Percentiles rank a stretch among this genome's conserved stretches.
These are phyloP conservation scores for Spatholobus suberectus DNA, from an alignment of 306 rosid species.

Conservation along the genomic window DNA sequence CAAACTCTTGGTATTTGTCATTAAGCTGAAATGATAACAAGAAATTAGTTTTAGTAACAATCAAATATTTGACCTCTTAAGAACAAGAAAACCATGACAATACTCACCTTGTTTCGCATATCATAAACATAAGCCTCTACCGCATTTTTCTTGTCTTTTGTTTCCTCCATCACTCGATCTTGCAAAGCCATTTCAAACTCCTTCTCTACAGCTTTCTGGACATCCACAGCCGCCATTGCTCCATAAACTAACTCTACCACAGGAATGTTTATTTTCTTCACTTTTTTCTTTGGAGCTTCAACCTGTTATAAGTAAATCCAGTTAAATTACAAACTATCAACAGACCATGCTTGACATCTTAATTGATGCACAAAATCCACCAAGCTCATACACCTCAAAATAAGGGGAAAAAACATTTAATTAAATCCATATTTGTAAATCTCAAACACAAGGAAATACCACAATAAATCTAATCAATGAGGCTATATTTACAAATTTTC, in stretches of 20 bases:
- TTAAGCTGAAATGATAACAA: slow-evolving; percentile 58
- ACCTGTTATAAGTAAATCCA: slow-evolving; percentile 47
- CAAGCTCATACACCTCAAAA: not conserved
- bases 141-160: slow-evolving; percentile 93
- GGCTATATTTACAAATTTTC: not conserved
- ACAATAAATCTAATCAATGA: not conserved
- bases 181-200: slow-evolving; percentile 99
- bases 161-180: slow-evolving; percentile 97
- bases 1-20: slow-evolving; percentile 83
- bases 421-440: slow-evolving; percentile 3
- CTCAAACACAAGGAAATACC: slow-evolving; percentile 1
- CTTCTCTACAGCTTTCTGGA: slow-evolving; percentile 86
- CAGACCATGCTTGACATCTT: not conserved
- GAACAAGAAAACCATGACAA: not conserved
- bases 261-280: slow-evolving; percentile 76
- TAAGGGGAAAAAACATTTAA: not conserved
- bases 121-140: slow-evolving; percentile 96
- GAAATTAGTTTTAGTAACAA: slow-evolving; percentile 5
- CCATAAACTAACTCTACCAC: slow-evolving; percentile 79
- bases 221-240: slow-evolving; percentile 62
- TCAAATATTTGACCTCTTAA: not conserved
- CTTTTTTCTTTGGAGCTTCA: slow-evolving; percentile 85
- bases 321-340: not conserved
- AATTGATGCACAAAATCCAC: slow-evolving; percentile 11
- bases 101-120: slow-evolving; percentile 87